Percentiles rank a stretch among this genome's conserved stretches.
phyloP scores from a whole-genome alignment of 1,139 yeast species.

The Pichia sp. region DNA sequence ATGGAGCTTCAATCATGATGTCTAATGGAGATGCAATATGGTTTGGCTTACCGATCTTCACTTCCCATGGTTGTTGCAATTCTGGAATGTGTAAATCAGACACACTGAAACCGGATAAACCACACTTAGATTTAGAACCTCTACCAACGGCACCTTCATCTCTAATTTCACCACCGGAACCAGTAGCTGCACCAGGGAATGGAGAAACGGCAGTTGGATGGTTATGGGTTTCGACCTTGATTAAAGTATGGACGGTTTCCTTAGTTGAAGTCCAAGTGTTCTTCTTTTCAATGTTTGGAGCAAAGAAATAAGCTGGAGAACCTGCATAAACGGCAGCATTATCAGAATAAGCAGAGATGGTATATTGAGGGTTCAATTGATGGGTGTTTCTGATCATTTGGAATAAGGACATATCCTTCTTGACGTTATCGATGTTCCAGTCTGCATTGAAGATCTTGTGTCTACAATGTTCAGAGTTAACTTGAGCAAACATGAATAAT shows the following conservation, averaged over 20 bases:
- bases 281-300: conserved; percentile 67
- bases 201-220: conserved; percentile 99
- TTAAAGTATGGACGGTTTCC: conserved; percentile 84
- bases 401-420: conserved; percentile 75
- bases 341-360: conserved; percentile 94
- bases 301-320: conserved; percentile 65
- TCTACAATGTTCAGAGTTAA: conserved; percentile 98
- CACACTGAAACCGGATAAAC: conserved; percentile 90
- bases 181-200: conserved; percentile 99
- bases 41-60: conserved; percentile 80
- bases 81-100: conserved; percentile 88
- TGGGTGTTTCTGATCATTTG: conserved; percentile 97
- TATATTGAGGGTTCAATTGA: conserved; percentile 68
- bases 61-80: conserved; percentile 93
- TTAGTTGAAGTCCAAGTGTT: conserved; percentile 71
- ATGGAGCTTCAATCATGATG: conserved; percentile 96
- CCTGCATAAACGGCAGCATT: conserved; percentile 99
- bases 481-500: conserved; percentile 99
- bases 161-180: conserved; percentile 99
- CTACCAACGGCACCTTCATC: conserved; percentile 99
- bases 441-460: conserved; percentile 99
- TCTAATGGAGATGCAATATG: conserved; percentile 94
- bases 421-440: conserved; percentile 90
- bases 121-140: conserved; percentile 97
- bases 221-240: conserved; percentile 98